Percentiles rank a stretch among this genome's conserved stretches.
Evolutionary conservation across 371 early-diverging fungal species (phyloP).

Genomic region (Funneliformis caledonium): DNA sequence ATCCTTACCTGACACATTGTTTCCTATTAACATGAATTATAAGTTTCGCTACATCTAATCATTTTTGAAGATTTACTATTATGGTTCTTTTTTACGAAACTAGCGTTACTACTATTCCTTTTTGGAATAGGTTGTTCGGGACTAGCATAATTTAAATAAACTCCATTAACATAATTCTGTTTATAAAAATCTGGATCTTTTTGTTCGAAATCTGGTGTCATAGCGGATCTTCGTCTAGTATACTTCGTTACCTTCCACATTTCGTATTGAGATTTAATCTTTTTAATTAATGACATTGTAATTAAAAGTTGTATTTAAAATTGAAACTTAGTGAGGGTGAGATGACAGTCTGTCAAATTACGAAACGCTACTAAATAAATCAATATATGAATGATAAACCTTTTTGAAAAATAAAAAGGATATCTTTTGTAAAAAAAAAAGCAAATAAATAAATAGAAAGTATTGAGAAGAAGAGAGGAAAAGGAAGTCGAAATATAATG

Average conservation of each 20-base stretch:
- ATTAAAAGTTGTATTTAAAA: background rate
- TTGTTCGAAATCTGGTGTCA: conserved; percentile 65
- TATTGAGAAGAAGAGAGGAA: too few species aligned
- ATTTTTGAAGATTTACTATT: conserved; percentile 2
- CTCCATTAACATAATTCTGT: conserved; percentile 64
- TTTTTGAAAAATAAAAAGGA: too few species aligned
- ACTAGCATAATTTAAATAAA: conserved; percentile 51
- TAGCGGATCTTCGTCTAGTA: conserved; percentile 62
- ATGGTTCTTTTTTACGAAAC: background rate
- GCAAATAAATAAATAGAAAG: too few species aligned
- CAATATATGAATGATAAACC: too few species aligned
- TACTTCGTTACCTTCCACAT: conserved; percentile 72
- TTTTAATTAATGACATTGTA: conserved; percentile 62
- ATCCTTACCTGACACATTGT: too few species aligned
- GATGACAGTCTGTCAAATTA: background rate
- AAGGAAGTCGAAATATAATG: too few species aligned
- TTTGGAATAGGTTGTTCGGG: background rate
- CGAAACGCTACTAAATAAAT: too few species aligned
- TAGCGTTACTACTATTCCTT: background rate
- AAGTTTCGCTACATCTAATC: conserved; percentile 6
- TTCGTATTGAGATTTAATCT: conserved; percentile 62
- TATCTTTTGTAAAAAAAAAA: too few species aligned
- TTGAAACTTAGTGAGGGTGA: background rate
- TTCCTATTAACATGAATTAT: background rate
- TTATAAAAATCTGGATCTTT: conserved; percentile 63